Evolutionary conservation across 73 alveolate species (phyloP), one percentile per base, ranked within the genome.

Genomic region (Tetrahymena elliotti): DNA sequence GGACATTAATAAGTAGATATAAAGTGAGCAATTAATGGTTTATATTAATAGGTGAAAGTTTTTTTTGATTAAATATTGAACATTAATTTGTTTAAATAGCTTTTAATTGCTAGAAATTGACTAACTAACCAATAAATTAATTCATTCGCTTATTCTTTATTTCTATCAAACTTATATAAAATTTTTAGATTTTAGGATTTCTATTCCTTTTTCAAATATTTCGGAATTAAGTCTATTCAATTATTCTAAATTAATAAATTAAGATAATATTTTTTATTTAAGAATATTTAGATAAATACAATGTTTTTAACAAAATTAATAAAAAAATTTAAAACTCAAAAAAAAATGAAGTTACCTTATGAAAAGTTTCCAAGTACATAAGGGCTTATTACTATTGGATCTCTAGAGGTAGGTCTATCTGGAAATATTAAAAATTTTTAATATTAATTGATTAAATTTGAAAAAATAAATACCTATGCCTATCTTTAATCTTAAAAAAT

Each of bases 361-460:
- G 88, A 27, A 31, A 68, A 68, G 20, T 68, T 68, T 22, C 88
- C 38, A 18, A 84, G 54, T 22, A 94, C 96, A 94, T 94, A 94
- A 35, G 92, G 94, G 83, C 96, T 94, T 35, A 94, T 93, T 22
- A 94, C 83, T n/a, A 83, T 52, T 16, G 96, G 96, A 35, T 94
- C 96, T 84, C 93, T 94, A 8, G 96, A 94, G 93, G 35, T 35
- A n/a, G 96, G 96, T 83, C 96, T 68, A 68, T 68, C 88, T 68
- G 36, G 6, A 8, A 68, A 68, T 27, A 27, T 68, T 68, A 22
- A 7, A 68, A n/a, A 68, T 53, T 27, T 68, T 68, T 68, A 68
- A 68, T 24, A 68, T 22, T 2, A 2, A 68, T 68, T 27, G 3
- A 68, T 31, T 22, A n/a, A 27, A 68, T 27, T 68, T 18, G n/a